These are phyloP conservation scores for Trichoderma orchidacearum DNA, from an alignment of 495 filamentous ascomycete species.

Conservation along the genomic window DNA sequence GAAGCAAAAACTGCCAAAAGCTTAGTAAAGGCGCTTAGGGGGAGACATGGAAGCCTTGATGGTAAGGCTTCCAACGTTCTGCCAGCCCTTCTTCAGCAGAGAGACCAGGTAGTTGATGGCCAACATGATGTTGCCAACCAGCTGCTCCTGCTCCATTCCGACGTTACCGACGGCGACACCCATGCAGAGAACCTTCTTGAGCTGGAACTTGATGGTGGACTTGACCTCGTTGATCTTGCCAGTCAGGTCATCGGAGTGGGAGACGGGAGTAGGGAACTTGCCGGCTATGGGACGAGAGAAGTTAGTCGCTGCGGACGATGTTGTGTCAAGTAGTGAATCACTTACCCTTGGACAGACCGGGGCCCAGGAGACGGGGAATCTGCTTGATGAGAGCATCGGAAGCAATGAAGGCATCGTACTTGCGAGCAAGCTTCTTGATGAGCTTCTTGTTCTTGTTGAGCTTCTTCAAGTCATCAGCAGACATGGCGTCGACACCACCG, in stretches of 20 bases:
- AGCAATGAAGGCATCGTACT: constrained; percentile 95
- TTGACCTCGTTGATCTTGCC: constrained; percentile 97
- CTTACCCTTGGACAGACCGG: constrained; percentile 94
- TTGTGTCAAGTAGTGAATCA: neutral
- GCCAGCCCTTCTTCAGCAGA: constrained; percentile 99
- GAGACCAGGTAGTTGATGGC: constrained; percentile 99
- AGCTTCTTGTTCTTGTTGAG: constrained; percentile 99
- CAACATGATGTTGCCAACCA: constrained; percentile 89
- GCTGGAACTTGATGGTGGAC: constrained; percentile 99
- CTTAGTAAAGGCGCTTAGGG: constrained; percentile 88
- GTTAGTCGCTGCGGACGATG: neutral
- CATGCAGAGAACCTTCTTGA: constrained; percentile 99
- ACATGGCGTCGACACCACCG: constrained; percentile 94
- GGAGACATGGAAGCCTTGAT: constrained; percentile 99
- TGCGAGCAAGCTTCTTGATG: constrained; percentile 99
- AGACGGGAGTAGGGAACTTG: constrained; percentile 98
- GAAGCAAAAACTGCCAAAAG: neutral
- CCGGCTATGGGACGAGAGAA: constrained; percentile 46
- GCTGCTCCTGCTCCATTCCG: constrained; percentile 88
- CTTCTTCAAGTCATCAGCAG: constrained; percentile 96
- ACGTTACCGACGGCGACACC: constrained; percentile 98
- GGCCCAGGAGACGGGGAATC: constrained; percentile 97
- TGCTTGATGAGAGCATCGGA: constrained; percentile 97
- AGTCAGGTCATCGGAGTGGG: constrained; percentile 83
- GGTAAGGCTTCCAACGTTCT: constrained; percentile 98